Conservation (phyloP, 805 yeast genomes). For the Brettanomyces custersianus region DNA sequence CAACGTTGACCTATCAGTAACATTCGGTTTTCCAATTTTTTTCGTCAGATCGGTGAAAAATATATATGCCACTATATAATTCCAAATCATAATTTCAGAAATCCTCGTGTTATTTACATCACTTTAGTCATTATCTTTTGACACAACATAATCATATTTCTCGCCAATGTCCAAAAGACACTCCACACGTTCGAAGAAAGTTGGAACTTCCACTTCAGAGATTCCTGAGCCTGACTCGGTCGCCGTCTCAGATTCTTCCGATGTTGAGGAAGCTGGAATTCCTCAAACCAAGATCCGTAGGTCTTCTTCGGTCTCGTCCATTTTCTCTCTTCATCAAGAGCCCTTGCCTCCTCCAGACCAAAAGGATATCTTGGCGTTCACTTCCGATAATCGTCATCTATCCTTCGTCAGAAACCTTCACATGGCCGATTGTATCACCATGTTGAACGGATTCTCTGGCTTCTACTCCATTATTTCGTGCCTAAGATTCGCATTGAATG, state of each 20-base stretch:
- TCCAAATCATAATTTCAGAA: no score
- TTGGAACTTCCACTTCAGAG: no score
- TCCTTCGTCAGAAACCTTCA: conserved; percentile 81
- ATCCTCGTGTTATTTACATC: no score
- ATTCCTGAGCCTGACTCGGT: background rate
- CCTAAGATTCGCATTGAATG: conserved; percentile 68
- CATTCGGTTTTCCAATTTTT: no score
- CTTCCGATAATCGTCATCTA: conserved; percentile 77
- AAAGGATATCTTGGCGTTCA: conserved; percentile 68
- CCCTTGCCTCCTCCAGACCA: conserved; percentile 73
- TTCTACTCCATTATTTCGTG: conserved; percentile 86
- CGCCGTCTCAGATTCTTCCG: conserved; percentile 10
- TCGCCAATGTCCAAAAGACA: no score
- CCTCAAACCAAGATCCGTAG: conserved; percentile 17
- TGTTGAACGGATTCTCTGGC: conserved; percentile 90
- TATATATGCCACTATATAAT: no score
- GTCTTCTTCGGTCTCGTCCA: conserved; percentile 29
- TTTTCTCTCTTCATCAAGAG: conserved; percentile 42
- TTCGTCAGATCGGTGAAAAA: no score
- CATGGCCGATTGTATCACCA: conserved; percentile 92
- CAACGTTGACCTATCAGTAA: no score
- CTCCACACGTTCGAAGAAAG: no score
- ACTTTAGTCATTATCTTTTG: no score
- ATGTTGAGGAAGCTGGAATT: conserved; percentile 9
- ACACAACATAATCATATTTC: no score